Base-by-base conservation (phyloP, 257 asterid species). In the Lavandula angustifolia region DNA sequence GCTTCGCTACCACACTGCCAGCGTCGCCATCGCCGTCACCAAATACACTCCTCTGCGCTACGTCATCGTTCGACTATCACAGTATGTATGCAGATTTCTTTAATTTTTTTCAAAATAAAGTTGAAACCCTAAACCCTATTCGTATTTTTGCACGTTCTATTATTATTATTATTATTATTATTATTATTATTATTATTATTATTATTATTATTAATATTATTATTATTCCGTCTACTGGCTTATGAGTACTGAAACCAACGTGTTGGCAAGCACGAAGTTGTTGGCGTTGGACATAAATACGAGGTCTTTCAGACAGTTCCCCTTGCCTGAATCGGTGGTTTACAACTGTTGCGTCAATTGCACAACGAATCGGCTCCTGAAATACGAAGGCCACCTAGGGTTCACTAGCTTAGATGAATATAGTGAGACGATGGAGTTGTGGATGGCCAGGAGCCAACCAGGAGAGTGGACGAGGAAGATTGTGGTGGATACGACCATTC, bases 311-410 rank as follows among this genome's bases (percentile, higher is more conserved):
- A 7, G 9, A 1, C 3, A 11, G 9, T 17, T 17, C 2, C 63
- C 16, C 14, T 37, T 54, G 63, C 48, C 63, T 1, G 34, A 37
- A 10, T 1, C 16, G 14, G 34, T 37, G 4, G n/a, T n/a, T n/a
- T n/a, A n/a, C n/a, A n/a, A n/a, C n/a, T n/a, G n/a, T n/a, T 9
- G 2, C 8, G 3, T 9, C 49, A 1, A 17, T 33, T 16, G 3
- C 4, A 1, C 9, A 2, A 57, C 33, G 29, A 17, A 2, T n/a
- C n/a, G n/a, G n/a, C 16, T 57, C 3, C 5, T 57, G 34, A 32
- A 57, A 6, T 57, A 57, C 10, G 48, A 37, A 6, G 49, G 63
- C 3, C 16, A 34, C 7, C 14, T 57, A 14, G 63, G 63, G 34
- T 1, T 57, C 2, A 10, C 12, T 1, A 35, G 48, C 48, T 3